Evolutionary conservation across 129 eudicot species (phyloP).

Genomic region (Rutidosis leptorrhynchoides): DNA sequence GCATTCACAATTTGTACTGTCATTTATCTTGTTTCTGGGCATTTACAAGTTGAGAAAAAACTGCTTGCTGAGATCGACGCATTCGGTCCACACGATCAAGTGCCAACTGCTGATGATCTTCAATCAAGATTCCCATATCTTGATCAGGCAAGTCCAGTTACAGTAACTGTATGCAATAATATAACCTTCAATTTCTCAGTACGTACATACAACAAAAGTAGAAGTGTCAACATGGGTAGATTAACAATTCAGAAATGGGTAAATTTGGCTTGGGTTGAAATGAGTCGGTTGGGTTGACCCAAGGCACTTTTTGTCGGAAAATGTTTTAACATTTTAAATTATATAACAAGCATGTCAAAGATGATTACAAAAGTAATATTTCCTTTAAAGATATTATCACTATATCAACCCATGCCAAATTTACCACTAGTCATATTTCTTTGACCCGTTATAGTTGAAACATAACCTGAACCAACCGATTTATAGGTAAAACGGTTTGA

Average conservation of each 20-base stretch:
- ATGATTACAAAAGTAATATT: background rate
- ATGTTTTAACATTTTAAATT: background rate
- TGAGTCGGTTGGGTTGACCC: background rate
- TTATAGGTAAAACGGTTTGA: background rate
- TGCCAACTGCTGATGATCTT: conserved; percentile 81
- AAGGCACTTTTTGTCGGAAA: background rate
- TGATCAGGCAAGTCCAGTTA: conserved; percentile 55
- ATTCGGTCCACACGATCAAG: conserved; percentile 56
- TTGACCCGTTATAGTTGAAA: background rate
- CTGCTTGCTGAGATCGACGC: conserved; percentile 75
- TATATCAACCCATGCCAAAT: too few relatives aligned
- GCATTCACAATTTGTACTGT: conserved; percentile 71
- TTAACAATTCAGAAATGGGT: too few relatives aligned
- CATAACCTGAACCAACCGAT: background rate
- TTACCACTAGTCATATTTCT: too few relatives aligned
- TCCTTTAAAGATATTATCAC: too few relatives aligned
- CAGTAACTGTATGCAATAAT: background rate
- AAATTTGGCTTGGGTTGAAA: background rate
- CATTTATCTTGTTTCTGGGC: conserved; percentile 67
- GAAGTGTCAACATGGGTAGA: background rate
- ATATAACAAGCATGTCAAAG: background rate
- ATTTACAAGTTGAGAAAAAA: conserved; percentile 80
- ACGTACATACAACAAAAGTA: background rate
- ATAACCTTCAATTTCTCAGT: background rate
- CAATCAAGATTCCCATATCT: conserved; percentile 72